phyloP scores from a whole-genome alignment of 352 stramenopile genomes.

The Globisporangium rhizosaccharum region DNA sequence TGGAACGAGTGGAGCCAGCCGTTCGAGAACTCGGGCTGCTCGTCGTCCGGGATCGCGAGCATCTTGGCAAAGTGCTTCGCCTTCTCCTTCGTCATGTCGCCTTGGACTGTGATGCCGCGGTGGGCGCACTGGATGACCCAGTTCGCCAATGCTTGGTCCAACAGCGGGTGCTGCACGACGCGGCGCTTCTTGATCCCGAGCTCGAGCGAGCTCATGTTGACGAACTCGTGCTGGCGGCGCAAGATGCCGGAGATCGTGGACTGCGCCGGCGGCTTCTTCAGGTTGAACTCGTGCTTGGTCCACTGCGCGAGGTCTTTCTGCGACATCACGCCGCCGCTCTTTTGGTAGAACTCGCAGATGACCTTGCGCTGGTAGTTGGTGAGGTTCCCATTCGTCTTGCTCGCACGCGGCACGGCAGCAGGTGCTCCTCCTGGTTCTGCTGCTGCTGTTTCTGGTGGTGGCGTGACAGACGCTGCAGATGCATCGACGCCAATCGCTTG shows the following conservation, averaged over 20 bases:
- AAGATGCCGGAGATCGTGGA: conserved; percentile 83
- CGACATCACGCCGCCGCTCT: conserved; percentile 75
- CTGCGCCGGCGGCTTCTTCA: conserved; percentile 79
- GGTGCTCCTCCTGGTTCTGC: not conserved
- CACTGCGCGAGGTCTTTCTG: conserved; percentile 84
- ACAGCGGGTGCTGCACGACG: conserved; percentile 71
- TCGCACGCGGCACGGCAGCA: not conserved
- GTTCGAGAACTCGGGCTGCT: conserved; percentile 79
- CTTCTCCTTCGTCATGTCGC: conserved; percentile 84
- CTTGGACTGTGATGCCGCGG: conserved; percentile 70
- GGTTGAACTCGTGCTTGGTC: conserved; percentile 82
- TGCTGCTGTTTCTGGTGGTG: not conserved
- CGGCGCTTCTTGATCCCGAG: conserved; percentile 80
- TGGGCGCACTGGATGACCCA: conserved; percentile 85
- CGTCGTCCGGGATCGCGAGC: conserved; percentile 66
- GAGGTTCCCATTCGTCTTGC: conserved; percentile 64
- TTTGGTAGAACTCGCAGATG: conserved; percentile 82
- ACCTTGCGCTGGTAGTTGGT: conserved; percentile 83
- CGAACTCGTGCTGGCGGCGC: conserved; percentile 76
- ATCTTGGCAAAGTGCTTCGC: conserved; percentile 81
- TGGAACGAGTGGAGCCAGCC: conserved; percentile 79
- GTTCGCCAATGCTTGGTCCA: conserved; percentile 78
- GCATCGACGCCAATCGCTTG: too few relatives aligned
- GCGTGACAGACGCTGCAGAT: too few relatives aligned
- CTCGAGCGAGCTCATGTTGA: conserved; percentile 79